phyloP scores from a whole-genome alignment of 2,329 filamentous ascomycete species.

The Aspergillus versicolor region DNA sequence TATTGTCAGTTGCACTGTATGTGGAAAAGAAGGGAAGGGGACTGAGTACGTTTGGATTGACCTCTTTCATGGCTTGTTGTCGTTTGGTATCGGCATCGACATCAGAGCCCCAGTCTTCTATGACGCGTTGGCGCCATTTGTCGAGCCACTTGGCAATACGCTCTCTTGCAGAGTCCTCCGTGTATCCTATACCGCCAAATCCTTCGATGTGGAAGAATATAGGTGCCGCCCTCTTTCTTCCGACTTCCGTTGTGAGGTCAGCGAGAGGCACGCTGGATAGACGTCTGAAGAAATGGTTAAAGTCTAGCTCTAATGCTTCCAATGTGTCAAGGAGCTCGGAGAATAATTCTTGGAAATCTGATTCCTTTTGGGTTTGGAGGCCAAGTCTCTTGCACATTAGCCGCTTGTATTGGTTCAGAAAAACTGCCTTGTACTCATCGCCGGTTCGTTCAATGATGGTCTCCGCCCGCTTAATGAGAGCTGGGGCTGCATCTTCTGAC shows the following conservation, averaged over 20 bases:
- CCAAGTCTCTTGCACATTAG: constrained; percentile 81
- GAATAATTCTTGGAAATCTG: constrained; percentile 78
- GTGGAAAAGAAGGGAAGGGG: neutral
- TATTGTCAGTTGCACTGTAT: neutral
- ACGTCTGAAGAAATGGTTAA: constrained; percentile 88
- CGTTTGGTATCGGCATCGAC: constrained; percentile 57
- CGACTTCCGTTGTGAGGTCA: constrained; percentile 64
- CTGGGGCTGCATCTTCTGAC: constrained; percentile 63
- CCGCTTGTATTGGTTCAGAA: constrained; percentile 83
- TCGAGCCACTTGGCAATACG: constrained; percentile 76
- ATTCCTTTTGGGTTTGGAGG: constrained; percentile 65
- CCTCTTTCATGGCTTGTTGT: constrained; percentile 71
- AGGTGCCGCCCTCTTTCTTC: constrained; percentile 63
- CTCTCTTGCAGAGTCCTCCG: constrained; percentile 63
- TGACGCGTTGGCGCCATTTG: constrained; percentile 69
- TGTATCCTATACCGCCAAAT: constrained; percentile 56
- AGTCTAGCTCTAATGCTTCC: constrained; percentile 81
- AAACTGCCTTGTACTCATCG: constrained; percentile 85
- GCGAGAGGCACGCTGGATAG: constrained; percentile 64
- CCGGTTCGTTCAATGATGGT: constrained; percentile 75
- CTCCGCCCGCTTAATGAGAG: constrained; percentile 78
- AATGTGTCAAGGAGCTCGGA: constrained; percentile 80
- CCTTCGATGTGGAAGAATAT: constrained; percentile 81
- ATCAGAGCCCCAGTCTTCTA: constrained; percentile 71
- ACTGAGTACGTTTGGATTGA: constrained; percentile 71